Evolutionary conservation across 2,329 filamentous ascomycete species (phyloP), one percentile per base, ranked within the genome.

Genomic region (Setomelanomma holmii): DNA sequence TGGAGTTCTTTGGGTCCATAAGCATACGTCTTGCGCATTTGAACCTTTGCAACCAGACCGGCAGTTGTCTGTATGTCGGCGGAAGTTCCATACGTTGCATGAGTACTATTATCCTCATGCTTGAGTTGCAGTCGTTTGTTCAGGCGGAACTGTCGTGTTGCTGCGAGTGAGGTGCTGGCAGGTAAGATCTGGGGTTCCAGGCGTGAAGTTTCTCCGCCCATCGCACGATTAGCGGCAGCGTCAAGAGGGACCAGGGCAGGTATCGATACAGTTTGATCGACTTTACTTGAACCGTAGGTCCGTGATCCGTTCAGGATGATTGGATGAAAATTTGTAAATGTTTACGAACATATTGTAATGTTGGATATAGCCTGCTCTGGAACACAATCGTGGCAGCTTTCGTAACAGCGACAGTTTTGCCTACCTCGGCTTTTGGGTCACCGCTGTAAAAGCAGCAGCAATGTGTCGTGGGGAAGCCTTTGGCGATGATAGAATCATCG

Each of bases 191-290:
- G 27, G 27, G 27, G 27, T 30, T 10, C 2, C 3, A 3, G 10
- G 34, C 16, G n/a, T 16, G 11, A 16, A 3, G 6, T 36, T 17
- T n/a, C 14, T n/a, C 10, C 33, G 42, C 24, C 42, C 36, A 45
- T 45, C 42, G 42, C 14, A 17, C 30, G 42, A 45, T 45, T 45
- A 45, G 42, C 42, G 42, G 36, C 5, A 27, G 12, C 14, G 17
- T 36, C 24, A 10, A 33, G 21, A 22, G 1, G 14, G 16, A 16
- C 33, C 33, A 23, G 16, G 22, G 19, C 6, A 23, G 17, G n/a
- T 33, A 19, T 21, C 10, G n/a, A 14, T 36, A 45, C 40, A 23
- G 24, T 22, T 36, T 41, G 39, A 41, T 41, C 20, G 23, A 17
- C 39, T 41, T 27, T 24, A 20, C 39, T 12, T 41, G n/a, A 5